Base-by-base conservation (phyloP, 176 grass and related monocot genomes). In the Oryza glumipatula region DNA sequence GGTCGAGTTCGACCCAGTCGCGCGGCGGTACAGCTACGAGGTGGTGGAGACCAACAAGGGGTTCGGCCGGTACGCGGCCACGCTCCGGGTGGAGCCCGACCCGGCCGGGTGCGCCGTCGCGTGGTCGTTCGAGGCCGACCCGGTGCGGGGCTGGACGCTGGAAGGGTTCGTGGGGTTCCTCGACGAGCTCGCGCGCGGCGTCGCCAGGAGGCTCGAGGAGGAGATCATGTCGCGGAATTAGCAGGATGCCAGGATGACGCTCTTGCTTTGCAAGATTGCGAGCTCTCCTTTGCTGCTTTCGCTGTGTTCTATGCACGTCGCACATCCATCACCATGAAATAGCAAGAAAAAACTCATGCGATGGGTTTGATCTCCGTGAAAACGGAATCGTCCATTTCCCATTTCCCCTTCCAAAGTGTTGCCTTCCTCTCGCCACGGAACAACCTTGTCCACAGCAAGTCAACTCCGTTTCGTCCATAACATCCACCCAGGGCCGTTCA, bases 31-130 rank as follows among this genome's bases (percentile, higher is more conserved):
- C 83, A 88, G 60, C 70, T 97, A 97, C 72, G 88, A 94, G 92
- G 65, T 94, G 60, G 82, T 89, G 68, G 92, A 93, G 33, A 93
- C 70, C 41, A 94, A 94, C 92, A 93, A 97, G 75, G 95, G 95
- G 45, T 89, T 97, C 86, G 81, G 86, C 66, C 51, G 87, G 47
- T 94, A 97, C 88, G 70, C 23, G n/a, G 95, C 92, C 11, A 90
- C 90, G 21, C 3, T 94, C 64, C 70, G 23, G 35, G 84, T 94
- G 45, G 84, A 74, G n/a, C 15, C 64, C 22, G 86, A 88, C 60
- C 81, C 73, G 1, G 81, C 36, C 3, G 86, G 93, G n/a, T 95
- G 94, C 86, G 45, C 74, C 33, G 78, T 95, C 75, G 35, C 30
- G 52, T 95, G 94, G 94, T 89, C 83, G 13, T 95, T 92, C 80